These are phyloP conservation scores for Liquidambar formosana DNA, from an alignment of 164 flowering plant genomes.

Conservation along the genomic window DNA sequence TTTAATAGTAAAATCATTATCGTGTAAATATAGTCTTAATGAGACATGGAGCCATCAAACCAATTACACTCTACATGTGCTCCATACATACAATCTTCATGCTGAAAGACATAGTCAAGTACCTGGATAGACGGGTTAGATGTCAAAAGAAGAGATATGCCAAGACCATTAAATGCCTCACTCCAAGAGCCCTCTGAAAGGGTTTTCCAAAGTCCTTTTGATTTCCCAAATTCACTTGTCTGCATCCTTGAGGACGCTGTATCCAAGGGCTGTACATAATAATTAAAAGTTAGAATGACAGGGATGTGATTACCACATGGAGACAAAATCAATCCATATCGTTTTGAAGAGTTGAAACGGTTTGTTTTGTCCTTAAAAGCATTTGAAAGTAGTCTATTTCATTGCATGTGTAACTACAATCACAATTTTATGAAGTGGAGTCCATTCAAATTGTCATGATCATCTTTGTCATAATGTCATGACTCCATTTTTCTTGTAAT, in stretches of 20 bases:
- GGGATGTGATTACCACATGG: too few relatives aligned
- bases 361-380: too few relatives aligned
- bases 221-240: conserved; percentile 89
- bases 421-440: too few relatives aligned
- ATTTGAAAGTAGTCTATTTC: too few relatives aligned
- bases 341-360: too few relatives aligned
- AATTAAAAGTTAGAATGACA: conserved; percentile 7
- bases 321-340: too few relatives aligned
- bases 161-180: conserved; percentile 82
- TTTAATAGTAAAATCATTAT: not conserved
- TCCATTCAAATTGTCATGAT: too few relatives aligned
- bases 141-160: conserved; percentile 83
- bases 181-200: conserved; percentile 73
- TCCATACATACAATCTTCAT: not conserved
- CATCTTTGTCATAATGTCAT: too few relatives aligned
- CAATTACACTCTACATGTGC: not conserved
- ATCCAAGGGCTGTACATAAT: conserved; percentile 71
- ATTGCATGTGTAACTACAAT: too few relatives aligned
- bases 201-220: conserved; percentile 80
- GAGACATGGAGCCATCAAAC: not conserved
- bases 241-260: conserved; percentile 90
- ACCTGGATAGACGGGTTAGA: conserved; percentile 93
- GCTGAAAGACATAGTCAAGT: conserved; percentile 6
- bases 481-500: too few relatives aligned
- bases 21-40: not conserved